Evolutionary conservation across 495 filamentous ascomycete genomes (phyloP).

Genomic region (Penicillium soppii): DNA sequence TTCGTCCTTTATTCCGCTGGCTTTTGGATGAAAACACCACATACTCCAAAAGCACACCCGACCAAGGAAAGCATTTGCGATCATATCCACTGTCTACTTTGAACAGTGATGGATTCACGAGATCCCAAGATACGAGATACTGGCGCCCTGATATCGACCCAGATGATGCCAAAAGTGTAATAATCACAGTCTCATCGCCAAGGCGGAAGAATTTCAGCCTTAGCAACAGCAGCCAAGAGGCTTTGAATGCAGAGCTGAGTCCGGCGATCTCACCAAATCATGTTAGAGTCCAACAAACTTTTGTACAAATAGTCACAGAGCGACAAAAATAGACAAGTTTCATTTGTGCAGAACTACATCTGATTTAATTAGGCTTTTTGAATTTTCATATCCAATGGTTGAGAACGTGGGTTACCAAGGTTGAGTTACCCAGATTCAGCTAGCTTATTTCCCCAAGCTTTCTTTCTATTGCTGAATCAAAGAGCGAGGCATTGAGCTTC

Average conservation of each 20-base stretch:
- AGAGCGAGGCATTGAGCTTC: too few relatives aligned
- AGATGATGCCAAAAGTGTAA: slow-evolving; percentile 3
- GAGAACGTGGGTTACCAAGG: neutral
- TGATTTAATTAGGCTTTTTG: neutral
- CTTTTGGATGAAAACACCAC: slow-evolving; percentile 12
- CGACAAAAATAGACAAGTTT: neutral
- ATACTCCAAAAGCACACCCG: neutral
- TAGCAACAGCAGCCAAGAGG: slow-evolving; percentile 12
- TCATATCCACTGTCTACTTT: slow-evolving; percentile 5
- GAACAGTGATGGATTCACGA: neutral
- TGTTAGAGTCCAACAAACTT: slow-evolving; percentile 10
- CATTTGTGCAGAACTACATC: neutral
- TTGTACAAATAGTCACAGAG: slow-evolving; percentile 1
- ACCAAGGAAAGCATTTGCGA: neutral
- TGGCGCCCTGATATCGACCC: slow-evolving; percentile 14
- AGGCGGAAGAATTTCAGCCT: neutral
- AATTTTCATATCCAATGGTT: neutral
- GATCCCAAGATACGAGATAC: neutral
- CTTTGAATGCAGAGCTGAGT: slow-evolving; percentile 8
- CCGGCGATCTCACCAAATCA: neutral
- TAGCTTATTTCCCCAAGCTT: neutral
- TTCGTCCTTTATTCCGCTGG: slow-evolving; percentile 36
- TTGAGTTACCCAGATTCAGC: neutral
- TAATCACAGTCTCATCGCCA: slow-evolving; percentile 6
- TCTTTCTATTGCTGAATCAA: too few relatives aligned